Evolutionary conservation across 2,329 filamentous ascomycete species (phyloP), one percentile per base, ranked within the genome.

Genomic region (Phaeosphaeria sp.): DNA sequence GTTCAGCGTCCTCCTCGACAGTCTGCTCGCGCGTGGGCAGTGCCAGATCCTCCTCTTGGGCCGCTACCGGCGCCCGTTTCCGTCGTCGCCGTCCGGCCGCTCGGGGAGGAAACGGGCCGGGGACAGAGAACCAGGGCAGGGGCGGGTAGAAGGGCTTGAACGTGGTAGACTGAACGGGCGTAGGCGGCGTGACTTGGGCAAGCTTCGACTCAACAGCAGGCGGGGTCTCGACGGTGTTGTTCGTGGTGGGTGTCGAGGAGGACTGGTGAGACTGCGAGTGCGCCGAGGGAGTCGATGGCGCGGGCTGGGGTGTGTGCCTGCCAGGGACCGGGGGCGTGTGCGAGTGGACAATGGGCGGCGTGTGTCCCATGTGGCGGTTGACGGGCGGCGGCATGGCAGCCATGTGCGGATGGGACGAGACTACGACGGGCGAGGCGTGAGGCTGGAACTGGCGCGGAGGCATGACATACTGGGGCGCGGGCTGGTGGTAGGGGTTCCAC

Each of bases 61-160:
- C 71, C 11, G 70, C 67, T 23, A 77, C 76, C 21, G 76, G 71
- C 47, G 74, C 76, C 50, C 78, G 72, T 62, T 77, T 72, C 51
- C 83, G 80, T 64, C 81, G 80, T 65, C 80, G 78, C 41, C 72
- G 67, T 52, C 78, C 77, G 15, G 81, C 78, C 49, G 80, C 79
- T 68, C 81, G 80, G 17, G 81, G 73, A 3, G 86, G 86, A 66
- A 89, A 88, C 2, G 75, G 76, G 20, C 84, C 82, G 17, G 83
- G 80, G 25, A 83, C 80, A 13, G 86, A 89, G 33, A 86, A 80
- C 86, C 86, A 89, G 11, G 87, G 87, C 20, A 89, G 75, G 13
- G 80, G 78, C 57, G 84, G 81, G 59, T 80, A 79, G 69, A 81
- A 86, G 1, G 82, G 82, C 69, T 78, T 80, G 51, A 67, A 67